Conservation (phyloP, 2,329 filamentous ascomycete species). For the Beauveria sp. region DNA sequence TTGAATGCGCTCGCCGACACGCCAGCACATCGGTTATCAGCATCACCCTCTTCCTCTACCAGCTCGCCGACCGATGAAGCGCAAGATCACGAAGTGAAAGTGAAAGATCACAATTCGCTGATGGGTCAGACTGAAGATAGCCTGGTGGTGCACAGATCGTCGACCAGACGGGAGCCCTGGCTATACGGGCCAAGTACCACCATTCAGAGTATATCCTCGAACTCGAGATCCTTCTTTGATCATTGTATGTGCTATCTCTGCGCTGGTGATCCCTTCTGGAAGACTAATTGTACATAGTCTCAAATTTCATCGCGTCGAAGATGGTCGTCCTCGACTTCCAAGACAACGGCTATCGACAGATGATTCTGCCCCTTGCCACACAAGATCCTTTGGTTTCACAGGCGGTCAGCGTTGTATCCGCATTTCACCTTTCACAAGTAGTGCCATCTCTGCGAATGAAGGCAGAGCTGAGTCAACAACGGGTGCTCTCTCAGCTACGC, state of each 20-base stretch:
- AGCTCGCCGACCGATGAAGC: not conserved
- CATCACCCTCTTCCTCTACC: not conserved
- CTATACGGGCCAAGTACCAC: not conserved
- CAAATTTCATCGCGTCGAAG: conserved; percentile 27
- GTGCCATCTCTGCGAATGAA: conserved; percentile 21
- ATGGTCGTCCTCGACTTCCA: conserved; percentile 31
- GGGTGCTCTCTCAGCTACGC: conserved; percentile 28
- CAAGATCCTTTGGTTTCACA: conserved; percentile 27
- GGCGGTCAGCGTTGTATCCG: conserved; percentile 30
- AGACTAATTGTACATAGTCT: conserved; percentile 18
- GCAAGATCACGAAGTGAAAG: not conserved
- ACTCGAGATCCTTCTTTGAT: conserved; percentile 27
- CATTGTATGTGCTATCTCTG: conserved; percentile 21
- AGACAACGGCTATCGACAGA: conserved; percentile 29
- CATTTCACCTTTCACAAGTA: conserved; percentile 28
- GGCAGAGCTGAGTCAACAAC: conserved; percentile 27
- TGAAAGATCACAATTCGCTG: not conserved
- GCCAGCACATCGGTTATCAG: not conserved
- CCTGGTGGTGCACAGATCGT: conserved; percentile 2
- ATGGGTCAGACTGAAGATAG: not conserved
- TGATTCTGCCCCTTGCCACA: conserved; percentile 31
- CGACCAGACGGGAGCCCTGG: not conserved
- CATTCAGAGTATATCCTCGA: conserved; percentile 20
- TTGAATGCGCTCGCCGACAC: not conserved
- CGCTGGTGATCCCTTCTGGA: no score